phyloP scores from a whole-genome alignment of 192 early-diverging fungal species.

The Entomortierella beljakovae region DNA sequence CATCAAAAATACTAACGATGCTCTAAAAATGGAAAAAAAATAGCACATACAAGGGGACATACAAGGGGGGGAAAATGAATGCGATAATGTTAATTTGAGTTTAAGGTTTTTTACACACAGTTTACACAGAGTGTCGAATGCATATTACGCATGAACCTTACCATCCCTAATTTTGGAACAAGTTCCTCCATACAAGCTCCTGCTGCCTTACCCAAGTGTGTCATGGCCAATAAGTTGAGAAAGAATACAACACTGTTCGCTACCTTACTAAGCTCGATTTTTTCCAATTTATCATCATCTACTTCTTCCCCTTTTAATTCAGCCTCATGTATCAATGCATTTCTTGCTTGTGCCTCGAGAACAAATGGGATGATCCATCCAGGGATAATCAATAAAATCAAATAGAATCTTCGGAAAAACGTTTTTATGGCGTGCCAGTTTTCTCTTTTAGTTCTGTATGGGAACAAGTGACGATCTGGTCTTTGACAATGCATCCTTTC shows the following conservation, averaged over 20 bases:
- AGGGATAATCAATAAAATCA: slow-evolving; percentile 33
- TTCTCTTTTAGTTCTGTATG: slow-evolving; percentile 9
- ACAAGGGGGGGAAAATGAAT: neutral
- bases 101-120: no score
- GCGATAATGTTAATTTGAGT: no score
- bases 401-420: slow-evolving; percentile 18
- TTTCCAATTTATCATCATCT: neutral
- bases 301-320: neutral
- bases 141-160: slow-evolving; percentile 8
- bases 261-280: slow-evolving; percentile 12
- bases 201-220: slow-evolving; percentile 37
- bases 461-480: slow-evolving; percentile 29
- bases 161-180: slow-evolving; percentile 29
- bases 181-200: slow-evolving; percentile 34
- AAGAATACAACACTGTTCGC: slow-evolving; percentile 17
- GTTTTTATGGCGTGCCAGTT: slow-evolving; percentile 8
- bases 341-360: slow-evolving; percentile 5
- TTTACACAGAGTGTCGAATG: no score
- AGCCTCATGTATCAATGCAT: neutral
- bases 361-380: slow-evolving; percentile 30
- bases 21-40: slow-evolving; percentile 44
- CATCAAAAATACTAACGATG: slow-evolving; percentile 82
- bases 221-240: slow-evolving; percentile 43
- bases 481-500: slow-evolving; percentile 12
- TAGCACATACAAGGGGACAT: neutral